Conservation (phyloP, 306 rosid species). For the Dryas octopetala region DNA sequence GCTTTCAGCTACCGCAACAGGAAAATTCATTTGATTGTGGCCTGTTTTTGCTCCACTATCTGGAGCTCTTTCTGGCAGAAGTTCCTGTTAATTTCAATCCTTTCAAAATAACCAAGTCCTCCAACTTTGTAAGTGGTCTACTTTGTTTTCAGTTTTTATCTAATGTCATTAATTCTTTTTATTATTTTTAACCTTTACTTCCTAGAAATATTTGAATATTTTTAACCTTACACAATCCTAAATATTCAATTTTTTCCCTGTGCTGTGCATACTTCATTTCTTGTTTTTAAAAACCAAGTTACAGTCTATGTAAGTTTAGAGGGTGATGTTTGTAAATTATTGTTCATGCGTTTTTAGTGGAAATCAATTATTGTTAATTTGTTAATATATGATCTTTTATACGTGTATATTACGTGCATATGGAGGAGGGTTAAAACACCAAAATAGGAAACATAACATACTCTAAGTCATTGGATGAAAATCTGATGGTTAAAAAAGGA, state of each 20-base stretch:
- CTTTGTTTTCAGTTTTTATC: constrained; percentile 10
- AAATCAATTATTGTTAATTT: background rate
- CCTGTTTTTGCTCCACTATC: constrained; percentile 88
- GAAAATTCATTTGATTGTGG: constrained; percentile 94
- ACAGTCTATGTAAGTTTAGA: background rate
- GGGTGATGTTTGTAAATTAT: background rate
- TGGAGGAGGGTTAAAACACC: background rate
- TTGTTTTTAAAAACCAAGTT: background rate
- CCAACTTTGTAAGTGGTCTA: constrained; percentile 70
- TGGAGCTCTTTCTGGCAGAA: constrained; percentile 80
- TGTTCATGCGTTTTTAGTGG: background rate
- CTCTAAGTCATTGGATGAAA: background rate
- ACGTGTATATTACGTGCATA: background rate
- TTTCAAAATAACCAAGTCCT: constrained; percentile 57
- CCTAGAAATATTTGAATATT: background rate
- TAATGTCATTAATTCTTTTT: background rate
- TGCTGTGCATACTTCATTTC: background rate
- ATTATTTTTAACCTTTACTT: background rate
- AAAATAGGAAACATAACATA: background rate
- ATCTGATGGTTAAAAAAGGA: background rate
- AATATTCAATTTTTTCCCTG: background rate
- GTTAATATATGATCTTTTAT: background rate
- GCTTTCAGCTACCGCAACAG: constrained; percentile 86
- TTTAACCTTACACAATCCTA: background rate
- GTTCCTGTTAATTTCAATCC: constrained; percentile 85